Evolutionary conservation across 176 grass and related monocot species (phyloP), one percentile per base, ranked within the genome.

Genomic region (Eremochloa ophiuroides): DNA sequence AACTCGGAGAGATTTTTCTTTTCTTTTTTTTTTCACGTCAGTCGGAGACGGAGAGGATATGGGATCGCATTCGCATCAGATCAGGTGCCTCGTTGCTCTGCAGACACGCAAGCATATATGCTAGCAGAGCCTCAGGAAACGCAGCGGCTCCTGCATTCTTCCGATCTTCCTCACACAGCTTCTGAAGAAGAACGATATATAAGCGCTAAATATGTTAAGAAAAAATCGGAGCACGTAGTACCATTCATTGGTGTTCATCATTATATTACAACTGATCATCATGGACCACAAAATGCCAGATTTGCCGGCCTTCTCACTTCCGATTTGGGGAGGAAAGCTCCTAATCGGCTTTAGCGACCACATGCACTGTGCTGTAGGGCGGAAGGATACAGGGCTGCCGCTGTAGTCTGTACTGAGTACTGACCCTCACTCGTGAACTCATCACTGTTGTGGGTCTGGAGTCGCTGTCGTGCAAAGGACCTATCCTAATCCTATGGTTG

Each of bases 51-150:
- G 34, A 5, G 34, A 35, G 34, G 34, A 35, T 35, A 35, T 35
- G 34, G 34, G 34, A 35, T 35, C 34, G 34, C 34, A 35, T 35
- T 35, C 4, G 34, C 34, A 35, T 35, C 34, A 4, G 34, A 35
- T 35, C 34, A 35, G 34, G 34, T 56, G 62, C 16, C 23, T 51
- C 13, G 28, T 84, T 84, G 80, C 75, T 73, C 81, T 20, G 48
- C 75, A 39, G 5, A 46, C 80, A 88, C 56, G 75, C 86, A 88
- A 87, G 73, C 65, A 87, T 48, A 62, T 77, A 50, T 33, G 41
- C 55, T 59, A 30, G 9, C 75, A 44, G 26, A 25, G 28, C 25
- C 14, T 61, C 53, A 61, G 14, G 41, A 48, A 43, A 51, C 48
- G 17, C 48, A 44, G 20, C 2, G 3, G 50, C 8, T 20, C 23